Evolutionary conservation across 2,329 filamentous ascomycete species (phyloP).

Genomic region (Lecanicillium sp.): DNA sequence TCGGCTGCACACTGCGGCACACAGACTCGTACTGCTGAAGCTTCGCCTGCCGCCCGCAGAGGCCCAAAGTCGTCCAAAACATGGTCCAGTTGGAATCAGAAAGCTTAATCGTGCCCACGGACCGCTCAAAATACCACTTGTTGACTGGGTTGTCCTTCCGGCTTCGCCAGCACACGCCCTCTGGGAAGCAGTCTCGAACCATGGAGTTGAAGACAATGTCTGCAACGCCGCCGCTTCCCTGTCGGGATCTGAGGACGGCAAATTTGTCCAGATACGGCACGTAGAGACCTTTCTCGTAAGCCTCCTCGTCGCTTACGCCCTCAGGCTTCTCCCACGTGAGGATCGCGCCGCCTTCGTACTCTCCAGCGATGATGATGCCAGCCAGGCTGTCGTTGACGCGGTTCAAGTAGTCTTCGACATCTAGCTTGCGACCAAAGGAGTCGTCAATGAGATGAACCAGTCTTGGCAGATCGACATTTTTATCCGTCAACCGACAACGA

Average conservation of each 20-base stretch:
- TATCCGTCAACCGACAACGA: conserved; percentile 68
- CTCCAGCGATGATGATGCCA: conserved; percentile 87
- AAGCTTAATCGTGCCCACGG: conserved; percentile 75
- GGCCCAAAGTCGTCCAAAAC: conserved; percentile 86
- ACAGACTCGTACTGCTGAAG: conserved; percentile 68
- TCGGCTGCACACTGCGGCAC: conserved; percentile 59
- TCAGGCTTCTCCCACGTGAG: conserved; percentile 86
- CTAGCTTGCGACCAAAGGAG: conserved; percentile 79
- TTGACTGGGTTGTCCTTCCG: conserved; percentile 91
- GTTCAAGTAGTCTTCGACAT: conserved; percentile 73
- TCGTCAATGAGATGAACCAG: conserved; percentile 87
- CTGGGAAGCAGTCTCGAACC: conserved; percentile 81
- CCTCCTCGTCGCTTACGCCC: conserved; percentile 49
- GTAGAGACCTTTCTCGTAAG: conserved; percentile 52
- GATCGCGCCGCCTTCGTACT: conserved; percentile 93
- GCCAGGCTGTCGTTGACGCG: conserved; percentile 79
- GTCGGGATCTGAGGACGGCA: conserved; percentile 79
- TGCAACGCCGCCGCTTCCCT: conserved; percentile 87
- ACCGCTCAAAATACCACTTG: conserved; percentile 98
- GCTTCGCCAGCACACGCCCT: conserved; percentile 88
- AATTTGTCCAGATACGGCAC: conserved; percentile 98
- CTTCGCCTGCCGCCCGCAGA: conserved; percentile 47
- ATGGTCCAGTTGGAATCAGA: conserved; percentile 86
- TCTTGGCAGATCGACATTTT: conserved; percentile 73
- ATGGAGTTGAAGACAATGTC: conserved; percentile 96